Base-by-base conservation (phyloP, 177 flowering plant species). In the Vitis hybrid region DNA sequence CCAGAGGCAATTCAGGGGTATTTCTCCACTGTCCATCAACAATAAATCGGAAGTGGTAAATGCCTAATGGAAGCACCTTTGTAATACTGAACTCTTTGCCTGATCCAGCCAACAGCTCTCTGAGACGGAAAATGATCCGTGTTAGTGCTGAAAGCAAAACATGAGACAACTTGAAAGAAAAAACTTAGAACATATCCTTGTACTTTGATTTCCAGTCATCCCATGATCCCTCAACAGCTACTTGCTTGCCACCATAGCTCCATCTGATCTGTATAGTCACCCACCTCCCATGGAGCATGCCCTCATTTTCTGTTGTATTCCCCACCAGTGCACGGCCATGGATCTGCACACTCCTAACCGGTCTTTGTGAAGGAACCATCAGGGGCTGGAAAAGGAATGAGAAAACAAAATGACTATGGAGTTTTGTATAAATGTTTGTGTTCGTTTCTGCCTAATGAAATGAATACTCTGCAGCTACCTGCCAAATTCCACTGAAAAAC, bases 221-320 rank as follows among this genome's bases (percentile, higher is more conserved):
- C 97, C 97, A 92, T 51, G 97, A 89, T 67, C 97, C 97, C 21
- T 81, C 82, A 30, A 92, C 78, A 18, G 87, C 85, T n/a, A 92
- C 97, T 70, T 80, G 73, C 55, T 73, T 85, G 60, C 93, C 94
- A 27, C 85, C 92, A 76, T 78, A 68, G 72, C 74, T 83, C 97
- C 93, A 92, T 32, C 83, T 82, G 67, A 90, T 80, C 88, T 84
- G 76, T n/a, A 79, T 84, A 11, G 87, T 83, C 56, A 77, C 77
- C 50, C 75, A 74, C 70, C 74, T 74, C 78, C 80, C 84, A 21
- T 32, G 60, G n/a, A 18, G 19, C 52, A 32, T 58, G 59, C 78
- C 76, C 40, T 77, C 81, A 57, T 69, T 70, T 19, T 69, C 70
- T 8, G 56, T n/a, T 64, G 60, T 3, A 60, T 17, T 68, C 18